Percentiles rank a stretch among this genome's conserved stretches.
These are phyloP conservation scores for Penicillium chermesinum DNA, from an alignment of 495 filamentous ascomycete genomes.

Conservation along the genomic window DNA sequence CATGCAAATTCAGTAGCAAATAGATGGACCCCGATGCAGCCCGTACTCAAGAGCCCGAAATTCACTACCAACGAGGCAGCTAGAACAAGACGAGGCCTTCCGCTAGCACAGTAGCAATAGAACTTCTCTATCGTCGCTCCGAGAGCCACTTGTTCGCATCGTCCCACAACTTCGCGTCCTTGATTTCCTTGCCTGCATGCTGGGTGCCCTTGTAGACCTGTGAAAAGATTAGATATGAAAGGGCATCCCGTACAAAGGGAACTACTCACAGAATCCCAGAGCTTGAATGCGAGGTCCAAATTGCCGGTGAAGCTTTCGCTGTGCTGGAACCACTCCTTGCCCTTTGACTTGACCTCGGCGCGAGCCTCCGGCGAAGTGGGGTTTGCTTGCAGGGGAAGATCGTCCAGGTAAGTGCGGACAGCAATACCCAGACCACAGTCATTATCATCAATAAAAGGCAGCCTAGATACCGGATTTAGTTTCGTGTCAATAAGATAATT, in stretches of 20 bases:
- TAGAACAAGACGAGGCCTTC: constrained; percentile 10
- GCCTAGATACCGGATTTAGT: constrained; percentile 48
- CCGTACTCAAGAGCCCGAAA: constrained; percentile 11
- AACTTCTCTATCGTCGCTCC: constrained; percentile 37
- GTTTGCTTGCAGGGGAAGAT: constrained; percentile 53
- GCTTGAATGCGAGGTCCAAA: constrained; percentile 69
- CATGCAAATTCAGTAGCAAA: constrained; percentile 5
- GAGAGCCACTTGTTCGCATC: constrained; percentile 63
- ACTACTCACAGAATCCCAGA: constrained; percentile 71
- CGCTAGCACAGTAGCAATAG: neutral
- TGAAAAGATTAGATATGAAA: constrained; percentile 7
- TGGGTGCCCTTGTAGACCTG: constrained; percentile 64
- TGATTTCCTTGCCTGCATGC: constrained; percentile 57
- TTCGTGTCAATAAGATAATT: constrained; percentile 21
- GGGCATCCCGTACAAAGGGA: neutral
- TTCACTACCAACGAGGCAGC: constrained; percentile 9
- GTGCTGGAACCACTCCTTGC: constrained; percentile 70
- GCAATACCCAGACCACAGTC: constrained; percentile 85
- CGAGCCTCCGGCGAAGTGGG: constrained; percentile 55
- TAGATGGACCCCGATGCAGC: constrained; percentile 5
- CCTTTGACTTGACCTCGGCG: constrained; percentile 56
- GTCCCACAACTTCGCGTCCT: constrained; percentile 57
- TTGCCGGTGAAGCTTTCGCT: constrained; percentile 71
- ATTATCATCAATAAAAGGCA: constrained; percentile 81
- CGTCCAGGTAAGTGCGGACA: constrained; percentile 89